Evolutionary conservation across 2,329 filamentous ascomycete species (phyloP), one percentile per base, ranked within the genome.

Genomic region (Cercospora zeina): DNA sequence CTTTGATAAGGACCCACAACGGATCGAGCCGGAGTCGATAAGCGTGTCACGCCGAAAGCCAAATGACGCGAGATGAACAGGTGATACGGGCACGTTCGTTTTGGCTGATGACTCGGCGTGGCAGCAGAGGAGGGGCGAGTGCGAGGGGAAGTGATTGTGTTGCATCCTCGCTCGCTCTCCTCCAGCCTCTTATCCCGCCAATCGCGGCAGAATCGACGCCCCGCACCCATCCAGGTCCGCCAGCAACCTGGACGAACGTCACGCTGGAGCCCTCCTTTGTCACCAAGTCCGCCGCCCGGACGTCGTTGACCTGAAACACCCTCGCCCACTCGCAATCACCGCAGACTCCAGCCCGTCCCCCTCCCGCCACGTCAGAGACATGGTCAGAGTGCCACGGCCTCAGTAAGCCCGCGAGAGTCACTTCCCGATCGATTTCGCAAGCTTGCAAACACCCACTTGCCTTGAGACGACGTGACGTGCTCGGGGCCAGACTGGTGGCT

Each of bases 401-500:
- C 49, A 30, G n/a, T 51, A 47, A 54, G 31, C 9, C 55, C 34
- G 49, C 57, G 9, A 51, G 55, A 34, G 33, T 33, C 39, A 36
- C 55, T 13, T 13, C 13, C 10, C 30, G 13, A 5, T 1, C 24
- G 13, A 16, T 33, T 16, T 21, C 31, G 49, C 49, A 53, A 53
- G 16, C 27, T 27, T 53, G 27, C 49, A 33, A 34, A 34, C 16
- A n/a, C 49, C 27, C 49, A 53, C 27, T 53, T 34, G 16, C 21
- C 42, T 24, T 34, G 45, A 24, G 45, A 50, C 45, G 33, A 51
- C 50, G 54, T 37, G 37, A 55, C 27, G 54, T 31, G 61, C 67
- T 70, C 68, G 68, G 64, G 56, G 68, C 64, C 67, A 62, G 42
- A 54, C 49, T 39, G 53, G 55, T 61, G 67, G 63, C 67, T 69